Conservation (phyloP, 345 rosid species). For the Trapa bicornis region DNA sequence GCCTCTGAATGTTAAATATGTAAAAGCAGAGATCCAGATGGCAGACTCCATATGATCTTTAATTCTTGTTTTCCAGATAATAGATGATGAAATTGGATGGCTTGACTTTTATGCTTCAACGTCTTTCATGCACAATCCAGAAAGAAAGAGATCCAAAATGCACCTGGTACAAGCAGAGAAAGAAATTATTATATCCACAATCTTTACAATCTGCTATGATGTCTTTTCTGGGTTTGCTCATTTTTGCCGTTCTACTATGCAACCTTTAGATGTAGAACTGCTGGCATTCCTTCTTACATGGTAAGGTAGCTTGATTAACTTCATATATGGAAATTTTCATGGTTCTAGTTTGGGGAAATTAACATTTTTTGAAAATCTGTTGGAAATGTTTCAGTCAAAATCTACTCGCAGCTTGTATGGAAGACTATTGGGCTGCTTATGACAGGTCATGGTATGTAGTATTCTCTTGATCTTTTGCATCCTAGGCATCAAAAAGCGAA, state of each 20-base stretch:
- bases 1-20: constrained; percentile 8
- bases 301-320: constrained; percentile 16
- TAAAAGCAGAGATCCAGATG: background rate
- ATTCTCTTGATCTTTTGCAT: background rate
- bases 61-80: constrained; percentile 26
- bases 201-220: constrained; percentile 56
- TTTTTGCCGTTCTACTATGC: constrained; percentile 45
- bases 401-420: constrained; percentile 38
- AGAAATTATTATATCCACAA: constrained; percentile 44
- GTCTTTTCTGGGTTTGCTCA: constrained; percentile 63
- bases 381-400: constrained; percentile 36
- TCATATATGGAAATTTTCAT: background rate
- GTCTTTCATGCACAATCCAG: constrained; percentile 17
- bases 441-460: constrained; percentile 38
- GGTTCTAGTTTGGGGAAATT: background rate
- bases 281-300: constrained; percentile 45
- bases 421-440: constrained; percentile 56
- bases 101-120: constrained; percentile 40
- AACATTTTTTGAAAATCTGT: background rate
- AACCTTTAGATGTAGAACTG: constrained; percentile 35
- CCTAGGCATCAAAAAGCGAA: background rate
- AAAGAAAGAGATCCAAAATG: constrained; percentile 37
- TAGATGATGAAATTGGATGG: constrained; percentile 61
- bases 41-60: background rate
- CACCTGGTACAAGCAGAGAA: constrained; percentile 52